Base-by-base conservation (phyloP, 2,329 filamentous ascomycete genomes). In the Venturia nashicola region DNA sequence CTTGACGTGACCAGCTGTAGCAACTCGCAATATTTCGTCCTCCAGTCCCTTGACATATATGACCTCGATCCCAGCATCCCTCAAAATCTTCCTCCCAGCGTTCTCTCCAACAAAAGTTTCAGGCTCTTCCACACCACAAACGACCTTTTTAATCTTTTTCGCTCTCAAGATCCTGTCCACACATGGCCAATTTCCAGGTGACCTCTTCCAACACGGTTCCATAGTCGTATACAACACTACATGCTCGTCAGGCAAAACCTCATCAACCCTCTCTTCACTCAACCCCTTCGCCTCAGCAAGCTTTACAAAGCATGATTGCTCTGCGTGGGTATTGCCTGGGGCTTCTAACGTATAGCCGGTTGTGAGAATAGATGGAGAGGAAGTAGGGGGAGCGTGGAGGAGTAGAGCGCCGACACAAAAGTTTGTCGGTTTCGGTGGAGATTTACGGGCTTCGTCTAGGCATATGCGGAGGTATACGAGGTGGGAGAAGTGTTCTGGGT, bases 361-460 rank as follows among this genome's bases (percentile, higher is more conserved):
- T 0, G 89, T 84, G 36, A 95, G 80, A 65, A 95, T 79, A 51
- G 76, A 75, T 16, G 79, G 73, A 65, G 85, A 80, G 46, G 5
- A 23, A 39, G 43, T 23, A 12, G 36, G 27, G 8, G 60, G 42
- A 5, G 20, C 18, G 42, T 64, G 23, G 20, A 64, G 55, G 23
- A 97, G 81, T n/a, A 96, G 75, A n/a, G 94, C 94, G 51, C 94
- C 94, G 27, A 99, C 92, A 65, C 93, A 86, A 78, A 91, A 99
- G 75, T 97, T 97, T 61, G 90, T 91, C 2, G 92, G 88, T 70
- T 88, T 91, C 36, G 91, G 90, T 2, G 90, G 89, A 12, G 92
- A 96, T 67, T 88, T 83, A 43, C 82, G 81, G 14, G 94, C 92
- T 67, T 91, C 80, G n/a, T 81, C 77, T 65, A 97, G 83, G 44